A percentile compares a stretch with the other conserved stretches of the same genome.
Evolutionary conservation across 352 stramenopile genomes (phyloP).

Genomic region (Phytophthora litchii): DNA sequence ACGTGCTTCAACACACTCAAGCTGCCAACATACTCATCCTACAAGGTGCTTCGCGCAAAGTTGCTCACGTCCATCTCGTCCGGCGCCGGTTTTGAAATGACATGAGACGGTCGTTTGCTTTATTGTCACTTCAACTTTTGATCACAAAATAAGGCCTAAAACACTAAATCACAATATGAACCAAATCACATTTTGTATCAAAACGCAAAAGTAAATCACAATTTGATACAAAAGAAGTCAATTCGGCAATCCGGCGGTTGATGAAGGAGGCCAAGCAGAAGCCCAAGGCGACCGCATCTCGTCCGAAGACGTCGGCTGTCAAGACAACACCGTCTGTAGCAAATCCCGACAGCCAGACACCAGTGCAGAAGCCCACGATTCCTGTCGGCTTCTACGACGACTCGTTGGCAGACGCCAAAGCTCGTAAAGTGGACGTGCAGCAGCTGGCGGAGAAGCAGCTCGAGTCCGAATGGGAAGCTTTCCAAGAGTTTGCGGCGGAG

Average conservation of each 20-base stretch:
- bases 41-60: slow-evolving; percentile 94
- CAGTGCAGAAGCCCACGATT: slow-evolving; percentile 16
- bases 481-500: slow-evolving; percentile 62
- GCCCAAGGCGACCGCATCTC: slow-evolving; percentile 2
- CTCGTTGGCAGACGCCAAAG: slow-evolving; percentile 54
- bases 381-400: slow-evolving; percentile 63
- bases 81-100: slow-evolving; percentile 96
- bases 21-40: slow-evolving; percentile 95
- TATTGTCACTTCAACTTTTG: not conserved
- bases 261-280: slow-evolving; percentile 53
- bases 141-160: too few species aligned
- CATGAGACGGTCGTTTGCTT: too few species aligned
- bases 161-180: too few species aligned
- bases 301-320: not conserved
- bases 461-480: slow-evolving; percentile 62
- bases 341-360: slow-evolving; percentile 7
- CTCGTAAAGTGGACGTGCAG: slow-evolving; percentile 50
- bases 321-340: slow-evolving; percentile 6
- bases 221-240: slow-evolving; percentile 1
- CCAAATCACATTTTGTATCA: too few species aligned
- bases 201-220: too few species aligned
- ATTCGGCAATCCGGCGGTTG: slow-evolving; percentile 38
- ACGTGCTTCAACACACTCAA: slow-evolving; percentile 99
- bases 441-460: slow-evolving; percentile 48
- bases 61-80: slow-evolving; percentile 94